Evolutionary conservation across 1,284 basidiomycete genomes (phyloP), one percentile per base, ranked within the genome.

Genomic region (Porodaedalea pini): DNA sequence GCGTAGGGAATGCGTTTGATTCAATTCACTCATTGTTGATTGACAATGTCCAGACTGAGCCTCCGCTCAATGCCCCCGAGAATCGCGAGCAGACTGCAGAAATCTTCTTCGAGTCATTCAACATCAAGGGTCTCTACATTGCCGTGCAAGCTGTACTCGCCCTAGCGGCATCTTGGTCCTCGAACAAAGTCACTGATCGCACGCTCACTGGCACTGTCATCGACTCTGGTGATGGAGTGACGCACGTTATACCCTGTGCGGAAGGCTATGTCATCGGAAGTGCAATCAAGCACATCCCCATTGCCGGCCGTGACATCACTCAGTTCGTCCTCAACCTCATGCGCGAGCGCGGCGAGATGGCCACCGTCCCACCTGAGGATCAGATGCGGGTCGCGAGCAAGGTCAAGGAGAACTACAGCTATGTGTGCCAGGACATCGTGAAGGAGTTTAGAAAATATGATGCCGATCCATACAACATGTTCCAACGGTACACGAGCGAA

Each of bases 81-180:
- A 99, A 99, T 78, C 82, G 97, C 64, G 97, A 99, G 74, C 95
- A 97, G 71, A 99, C 96, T 0, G 97, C 97, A 11, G 97, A 99
- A 71, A 98, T 99, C 78, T 98, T 99, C 85, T 99, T 99, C 73
- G 97, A 98, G 75, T 96, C 93, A 1, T 97, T 98, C 83, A 98
- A 98, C 73, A 95, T 98, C 76, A 93, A 95, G 70, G 92, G 94
- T 32, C 81, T 97, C 23, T 98, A 99, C 76, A 99, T 99, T 68
- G 97, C 95, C 55, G 96, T 99, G 0, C 97, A 99, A 72, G 97
- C 97, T 37, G 96, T 99, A 3, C 86, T 99, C n/a, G 97, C 97
- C 0, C 88, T 99, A 57, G 97, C 97, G 1, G 96, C 97, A 1
- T 95, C 93, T 3, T 99, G 97, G 97, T 88, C 94, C 0, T 95